Base-by-base conservation (phyloP, 176 grass and related monocot species). In the Aegilops longissima region DNA sequence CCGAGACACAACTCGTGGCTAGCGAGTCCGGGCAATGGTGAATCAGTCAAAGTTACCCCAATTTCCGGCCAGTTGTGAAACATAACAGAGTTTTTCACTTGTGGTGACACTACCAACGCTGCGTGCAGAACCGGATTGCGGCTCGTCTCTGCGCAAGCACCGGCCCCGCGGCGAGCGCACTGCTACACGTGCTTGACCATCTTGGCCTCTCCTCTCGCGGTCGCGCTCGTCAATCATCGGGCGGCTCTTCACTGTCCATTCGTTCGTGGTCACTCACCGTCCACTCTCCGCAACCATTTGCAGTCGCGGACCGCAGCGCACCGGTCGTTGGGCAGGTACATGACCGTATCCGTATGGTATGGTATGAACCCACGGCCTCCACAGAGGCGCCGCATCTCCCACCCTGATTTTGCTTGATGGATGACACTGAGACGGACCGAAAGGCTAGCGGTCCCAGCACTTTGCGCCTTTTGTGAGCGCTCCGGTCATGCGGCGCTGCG, bases 341-440 rank as follows among this genome's bases (percentile, higher is more conserved):
- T 49, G 18, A 36, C 27, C 24, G 27, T 49, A 42, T 4, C 44
- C 9, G 44, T 51, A 16, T 76, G 72, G 44, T 51, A 16, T 76
- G 72, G 73, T 76, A 27, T 76, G 73, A 76, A 76, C 42, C 73
- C 24, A 10, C 73, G 73, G 44, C 73, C 73, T 76, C 42, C 73
- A 51, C 42, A 51, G 42, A 76, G 73, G 73, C 73, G 73, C 73
- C 44, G 73, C 73, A 76, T 27, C 42, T 73, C 38, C 36, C n/a
- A 45, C 6, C 6, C 23, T 49, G 13, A 47, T 23, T 6, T 4
- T 18, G 24, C 0, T 29, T 49, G 72, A 76, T 76, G 27, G 71
- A 30, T 75, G 72, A 1, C 24, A 49, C 24, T 75, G 42, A 18
- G 16, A 17, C 8, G 72, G 42, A 51, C 72, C 13, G 42, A 75